A percentile compares a stretch with the other conserved stretches of the same genome.
These are phyloP conservation scores for grape (Vitis vinifera) DNA, from an alignment of 164 flowering plant species.

Conservation along the genomic window DNA sequence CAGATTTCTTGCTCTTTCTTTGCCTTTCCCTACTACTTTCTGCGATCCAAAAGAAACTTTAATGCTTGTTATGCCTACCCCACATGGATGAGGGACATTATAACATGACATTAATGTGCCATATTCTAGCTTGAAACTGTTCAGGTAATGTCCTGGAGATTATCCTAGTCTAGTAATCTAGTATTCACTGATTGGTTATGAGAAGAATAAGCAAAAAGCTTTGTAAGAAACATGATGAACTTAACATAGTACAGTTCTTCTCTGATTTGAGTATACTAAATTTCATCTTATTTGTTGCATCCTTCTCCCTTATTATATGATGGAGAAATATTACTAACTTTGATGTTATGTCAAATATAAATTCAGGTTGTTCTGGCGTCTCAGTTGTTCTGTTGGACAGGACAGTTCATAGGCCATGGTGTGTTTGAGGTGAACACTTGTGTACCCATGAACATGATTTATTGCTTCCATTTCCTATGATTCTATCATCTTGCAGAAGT, in stretches of 20 bases:
- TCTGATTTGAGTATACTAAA: not conserved
- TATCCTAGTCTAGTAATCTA: not conserved
- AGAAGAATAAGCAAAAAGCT: not conserved
- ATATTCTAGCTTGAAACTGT: not conserved
- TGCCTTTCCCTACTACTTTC: no score
- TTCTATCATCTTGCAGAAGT: not conserved
- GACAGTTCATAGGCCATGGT: conserved; percentile 72
- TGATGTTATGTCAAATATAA: not conserved
- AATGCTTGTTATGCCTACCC: no score
- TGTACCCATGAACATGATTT: not conserved
- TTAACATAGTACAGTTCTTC: not conserved
- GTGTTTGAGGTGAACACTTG: conserved; percentile 55
- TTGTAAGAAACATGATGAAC: not conserved
- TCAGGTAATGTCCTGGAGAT: not conserved
- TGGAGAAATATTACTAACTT: no score
- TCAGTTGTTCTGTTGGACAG: conserved; percentile 68
- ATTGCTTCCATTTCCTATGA: not conserved
- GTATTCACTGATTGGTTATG: not conserved
- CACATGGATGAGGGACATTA: no score
- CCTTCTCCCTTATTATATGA: no score
- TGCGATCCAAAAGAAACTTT: no score
- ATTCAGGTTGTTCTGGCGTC: conserved; percentile 57
- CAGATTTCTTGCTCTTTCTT: no score
- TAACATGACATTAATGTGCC: no score
- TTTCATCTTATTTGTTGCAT: not conserved